Evolutionary conservation across 345 rosid genomes (phyloP), one percentile per base, ranked within the genome.

Genomic region (Hibiscus tridactylites): DNA sequence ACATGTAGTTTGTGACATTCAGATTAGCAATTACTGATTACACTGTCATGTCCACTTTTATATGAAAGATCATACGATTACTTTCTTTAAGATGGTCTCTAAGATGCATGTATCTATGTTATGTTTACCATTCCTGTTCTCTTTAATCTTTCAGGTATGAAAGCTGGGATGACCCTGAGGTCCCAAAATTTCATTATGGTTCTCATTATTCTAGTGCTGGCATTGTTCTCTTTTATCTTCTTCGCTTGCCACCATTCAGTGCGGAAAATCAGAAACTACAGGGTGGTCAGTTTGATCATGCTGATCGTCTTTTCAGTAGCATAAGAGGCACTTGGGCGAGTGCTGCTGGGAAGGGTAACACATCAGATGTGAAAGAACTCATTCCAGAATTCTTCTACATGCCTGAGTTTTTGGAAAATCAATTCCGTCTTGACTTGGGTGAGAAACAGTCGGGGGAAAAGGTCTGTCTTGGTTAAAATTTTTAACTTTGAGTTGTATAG

Each of bases 191-290:
- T 74, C 99, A 92, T 86, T 96, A 96, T 61, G 99, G 99, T 67
- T 92, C 98, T 86, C 99, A 96, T 83, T 96, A 96, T 84, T 96
- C 99, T 63, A 96, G 99, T 85, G 99, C 99, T 79, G 99, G 99
- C 73, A 92, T 92, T 80, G 98, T 96, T 75, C 93, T 96, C 42
- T 92, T 96, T 83, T 96, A 92, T 82, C 99, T 96, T 80, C 84
- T 96, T 65, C 99, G 99, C 61, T 80, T 96, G 75, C 98, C 98
- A 46, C 99, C 99, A 69, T 96, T 92, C 80, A 96, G 99, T 81
- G 74, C 81, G 31, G 99, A 96, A 83, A 96, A 96, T 81, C 99
- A 91, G 87, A 96, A 96, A 88, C 91, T 96, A 64, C 99, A 96
- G 77, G 99, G 99, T 28, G 99, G 99, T 65, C 97, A 96, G 83